phyloP scores from a whole-genome alignment of 345 rosid species.

The Syzygium jambos region DNA sequence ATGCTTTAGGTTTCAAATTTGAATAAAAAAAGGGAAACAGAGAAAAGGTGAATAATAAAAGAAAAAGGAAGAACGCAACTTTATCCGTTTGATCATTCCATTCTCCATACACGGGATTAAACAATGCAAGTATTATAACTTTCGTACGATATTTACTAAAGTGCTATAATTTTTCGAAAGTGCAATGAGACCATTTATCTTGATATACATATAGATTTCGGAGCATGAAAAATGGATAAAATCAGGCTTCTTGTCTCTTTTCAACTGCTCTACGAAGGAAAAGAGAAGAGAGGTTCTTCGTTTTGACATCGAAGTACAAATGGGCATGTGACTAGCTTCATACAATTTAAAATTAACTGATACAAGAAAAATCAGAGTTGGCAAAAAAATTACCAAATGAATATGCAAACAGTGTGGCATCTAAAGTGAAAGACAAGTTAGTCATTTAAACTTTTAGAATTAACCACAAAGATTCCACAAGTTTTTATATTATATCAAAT shows the following conservation, averaged over 20 bases:
- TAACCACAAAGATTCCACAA: too few species aligned
- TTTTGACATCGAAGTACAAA: too few species aligned
- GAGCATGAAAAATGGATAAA: not conserved
- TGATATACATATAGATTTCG: not conserved
- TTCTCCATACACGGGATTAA: not conserved
- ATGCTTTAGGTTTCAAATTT: not conserved
- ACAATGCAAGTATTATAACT: rapidly evolving
- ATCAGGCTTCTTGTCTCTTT: not conserved
- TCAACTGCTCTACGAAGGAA: not conserved
- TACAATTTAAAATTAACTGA: not conserved
- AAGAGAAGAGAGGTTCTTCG: too few species aligned
- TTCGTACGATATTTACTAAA: rapidly evolving
- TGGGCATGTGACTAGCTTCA: too few species aligned
- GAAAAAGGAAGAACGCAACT: not conserved
- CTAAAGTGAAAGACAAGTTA: not conserved
- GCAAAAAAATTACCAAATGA: not conserved
- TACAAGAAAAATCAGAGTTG: not conserved
- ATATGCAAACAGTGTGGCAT: not conserved
- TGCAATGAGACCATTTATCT: not conserved
- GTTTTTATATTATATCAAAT: too few species aligned
- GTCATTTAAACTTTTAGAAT: not conserved
- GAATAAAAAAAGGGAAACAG: not conserved
- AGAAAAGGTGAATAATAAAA: too few species aligned
- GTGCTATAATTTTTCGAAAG: rapidly evolving
- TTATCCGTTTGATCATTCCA: not conserved